Conservation (phyloP, 345 rosid species). For the Populus nigra region DNA sequence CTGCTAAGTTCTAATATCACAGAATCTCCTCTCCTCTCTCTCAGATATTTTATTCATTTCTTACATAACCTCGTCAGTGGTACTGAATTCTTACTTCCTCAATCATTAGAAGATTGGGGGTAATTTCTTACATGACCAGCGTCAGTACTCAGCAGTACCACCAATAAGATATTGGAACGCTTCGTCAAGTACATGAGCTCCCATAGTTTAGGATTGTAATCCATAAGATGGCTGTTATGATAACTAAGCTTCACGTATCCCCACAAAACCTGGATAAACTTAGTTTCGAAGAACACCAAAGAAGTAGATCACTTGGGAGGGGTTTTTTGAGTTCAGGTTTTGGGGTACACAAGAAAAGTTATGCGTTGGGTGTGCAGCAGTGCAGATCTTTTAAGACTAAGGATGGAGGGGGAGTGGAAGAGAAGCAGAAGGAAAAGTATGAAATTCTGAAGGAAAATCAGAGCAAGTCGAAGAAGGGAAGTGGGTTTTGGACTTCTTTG, state of each 20-base stretch:
- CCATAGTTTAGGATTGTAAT: background rate
- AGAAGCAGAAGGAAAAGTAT: constrained; percentile 32
- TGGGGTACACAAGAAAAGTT: constrained; percentile 16
- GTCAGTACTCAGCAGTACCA: background rate
- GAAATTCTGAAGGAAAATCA: constrained; percentile 38
- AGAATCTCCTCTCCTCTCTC: constrained; percentile 10
- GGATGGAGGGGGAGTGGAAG: constrained; percentile 43
- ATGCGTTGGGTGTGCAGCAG: constrained; percentile 28
- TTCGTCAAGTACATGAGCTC: constrained; percentile 23
- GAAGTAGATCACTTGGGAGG: constrained; percentile 32
- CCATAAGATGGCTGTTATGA: constrained; percentile 42
- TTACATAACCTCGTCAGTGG: background rate
- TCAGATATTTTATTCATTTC: constrained; percentile 15
- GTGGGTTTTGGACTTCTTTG: constrained; percentile 44
- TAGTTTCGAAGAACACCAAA: constrained; percentile 28
- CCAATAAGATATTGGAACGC: background rate
- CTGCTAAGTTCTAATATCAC: constrained; percentile 13
- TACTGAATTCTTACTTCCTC: background rate
- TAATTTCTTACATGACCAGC: too few relatives aligned
- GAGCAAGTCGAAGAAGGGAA: constrained; percentile 30
- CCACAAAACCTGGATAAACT: constrained; percentile 42
- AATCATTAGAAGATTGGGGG: background rate
- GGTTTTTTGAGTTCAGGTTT: constrained; percentile 31
- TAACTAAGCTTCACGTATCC: constrained; percentile 51
- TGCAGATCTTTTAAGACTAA: constrained; percentile 53